Evolutionary conservation across 2,329 filamentous ascomycete genomes (phyloP), one percentile per base, ranked within the genome.

Genomic region (Colletotrichum eleusines): DNA sequence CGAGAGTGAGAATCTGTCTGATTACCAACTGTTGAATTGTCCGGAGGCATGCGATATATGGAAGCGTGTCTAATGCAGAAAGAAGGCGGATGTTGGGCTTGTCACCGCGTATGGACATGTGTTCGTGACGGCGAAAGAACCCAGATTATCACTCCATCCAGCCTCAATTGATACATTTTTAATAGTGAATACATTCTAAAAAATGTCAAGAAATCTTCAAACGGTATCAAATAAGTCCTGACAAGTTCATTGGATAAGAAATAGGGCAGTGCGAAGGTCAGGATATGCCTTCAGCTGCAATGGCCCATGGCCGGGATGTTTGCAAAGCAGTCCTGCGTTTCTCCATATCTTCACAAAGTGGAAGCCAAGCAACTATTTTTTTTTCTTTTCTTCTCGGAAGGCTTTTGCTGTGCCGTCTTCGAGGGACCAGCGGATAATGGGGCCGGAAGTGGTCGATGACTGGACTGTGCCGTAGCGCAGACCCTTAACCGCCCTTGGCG

Each of bases 231-330:
- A 8, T 23, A 48, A 23, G 3, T 12, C 44, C n/a, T 16, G 14
- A 1, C 23, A 26, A 8, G n/a, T 26, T 18, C 23, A 4, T 28
- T 2, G 16, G 23, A 7, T 1, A 6, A 16, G 3, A 8, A 0
- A 28, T n/a, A 12, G 2, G 23, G 2, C 9, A 14, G 35, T 33
- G 3, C 9, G 5, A n/a, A n/a, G 28, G 4, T 9, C 8, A 6
- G 16, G 14, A 50, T 50, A 16, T 26, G 40, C 7, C 40, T 50
- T 26, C 1, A 7, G 20, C 12, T 23, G n/a, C 6, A 23, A 23
- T 46, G 28, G 26, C 48, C 12, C 26, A 2, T 35, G 5, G 28
- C n/a, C n/a, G n/a, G n/a, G n/a, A n/a, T n/a, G 7, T 31, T 18
- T 31, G 50, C 26, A 51, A 18, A 16, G 23, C 5, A 3, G 14